Evolutionary conservation across 208 protist species (phyloP).

Genomic region (Lotmaria passim): DNA sequence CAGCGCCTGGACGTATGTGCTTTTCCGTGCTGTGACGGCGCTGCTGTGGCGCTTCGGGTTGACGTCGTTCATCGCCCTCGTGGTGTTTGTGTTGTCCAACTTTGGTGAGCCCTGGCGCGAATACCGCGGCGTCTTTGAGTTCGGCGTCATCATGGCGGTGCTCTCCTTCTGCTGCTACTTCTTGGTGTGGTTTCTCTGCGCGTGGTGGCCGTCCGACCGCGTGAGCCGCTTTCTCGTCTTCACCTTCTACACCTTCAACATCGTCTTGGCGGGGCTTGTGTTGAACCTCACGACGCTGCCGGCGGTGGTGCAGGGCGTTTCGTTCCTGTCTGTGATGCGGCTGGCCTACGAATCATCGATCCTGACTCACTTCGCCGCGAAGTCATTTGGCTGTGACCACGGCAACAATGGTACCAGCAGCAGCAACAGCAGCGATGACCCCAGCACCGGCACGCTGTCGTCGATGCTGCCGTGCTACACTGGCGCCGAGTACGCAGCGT

Average conservation of each 20-base stretch:
- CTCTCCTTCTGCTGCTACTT: conserved; percentile 60
- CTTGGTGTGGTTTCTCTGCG: conserved; percentile 52
- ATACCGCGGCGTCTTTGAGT: conserved; percentile 55
- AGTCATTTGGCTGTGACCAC: conserved; percentile 49
- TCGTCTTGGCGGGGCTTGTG: conserved; percentile 63
- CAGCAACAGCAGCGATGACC: not conserved
- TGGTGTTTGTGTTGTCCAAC: conserved; percentile 50
- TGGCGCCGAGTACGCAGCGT: conserved; percentile 53
- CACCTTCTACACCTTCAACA: conserved; percentile 62
- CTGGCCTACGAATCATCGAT: conserved; percentile 66
- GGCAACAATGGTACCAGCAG: not conserved
- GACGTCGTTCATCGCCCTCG: conserved; percentile 42
- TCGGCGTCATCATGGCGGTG: conserved; percentile 57
- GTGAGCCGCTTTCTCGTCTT: conserved; percentile 46
- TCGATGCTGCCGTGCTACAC: conserved; percentile 64
- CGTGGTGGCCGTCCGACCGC: conserved; percentile 35
- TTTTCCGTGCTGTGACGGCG: conserved; percentile 40
- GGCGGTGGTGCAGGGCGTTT: conserved; percentile 37
- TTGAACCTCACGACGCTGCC: conserved; percentile 69
- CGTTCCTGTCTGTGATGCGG: conserved; percentile 51
- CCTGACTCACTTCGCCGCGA: conserved; percentile 51
- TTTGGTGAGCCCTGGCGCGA: conserved; percentile 58
- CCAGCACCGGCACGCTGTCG: not conserved
- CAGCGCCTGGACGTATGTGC: conserved; percentile 47
- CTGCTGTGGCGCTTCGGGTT: conserved; percentile 48